These are phyloP conservation scores for Barnettozyma populi DNA, from an alignment of 805 yeast species.

Conservation along the genomic window DNA sequence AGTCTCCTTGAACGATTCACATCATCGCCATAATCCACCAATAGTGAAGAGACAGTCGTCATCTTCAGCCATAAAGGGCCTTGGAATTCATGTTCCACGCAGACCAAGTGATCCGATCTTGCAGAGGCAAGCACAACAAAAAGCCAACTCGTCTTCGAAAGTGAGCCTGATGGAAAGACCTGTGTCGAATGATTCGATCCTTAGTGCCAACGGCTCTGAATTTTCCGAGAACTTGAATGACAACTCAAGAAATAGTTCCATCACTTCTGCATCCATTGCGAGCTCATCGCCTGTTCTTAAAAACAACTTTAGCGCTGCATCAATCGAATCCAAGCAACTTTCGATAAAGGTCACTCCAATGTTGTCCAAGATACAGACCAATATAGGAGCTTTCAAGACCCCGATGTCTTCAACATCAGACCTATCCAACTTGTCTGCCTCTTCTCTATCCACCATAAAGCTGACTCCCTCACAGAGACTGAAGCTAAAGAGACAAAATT, in stretches of 20 bases:
- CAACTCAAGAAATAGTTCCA: constrained; percentile 24
- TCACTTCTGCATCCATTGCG: constrained; percentile 21
- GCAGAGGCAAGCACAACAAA: constrained; percentile 6
- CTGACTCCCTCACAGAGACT: constrained; percentile 40
- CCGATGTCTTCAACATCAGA: constrained; percentile 3
- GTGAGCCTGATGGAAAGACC: constrained; percentile 21
- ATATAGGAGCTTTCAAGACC: background rate
- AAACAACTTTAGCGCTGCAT: constrained; percentile 1
- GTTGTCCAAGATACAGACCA: background rate
- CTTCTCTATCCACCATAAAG: constrained; percentile 14
- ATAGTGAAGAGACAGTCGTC: constrained; percentile 6
- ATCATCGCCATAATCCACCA: constrained; percentile 1
- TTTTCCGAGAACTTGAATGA: constrained; percentile 19
- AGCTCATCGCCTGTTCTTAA: constrained; percentile 15
- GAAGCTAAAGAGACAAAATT: constrained; percentile 34
- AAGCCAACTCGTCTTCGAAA: constrained; percentile 13
- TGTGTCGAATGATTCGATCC: constrained; percentile 25
- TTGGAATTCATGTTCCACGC: constrained; percentile 18
- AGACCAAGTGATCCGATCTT: constrained; percentile 24
- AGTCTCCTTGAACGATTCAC: constrained; percentile 12
- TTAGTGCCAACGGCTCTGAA: constrained; percentile 11
- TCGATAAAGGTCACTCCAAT: background rate
- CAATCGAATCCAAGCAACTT: background rate
- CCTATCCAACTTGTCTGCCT: constrained; percentile 7
- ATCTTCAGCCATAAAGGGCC: constrained; percentile 13